These are phyloP conservation scores for Rheum nobile DNA, from an alignment of 148 eudicot species.

Conservation along the genomic window DNA sequence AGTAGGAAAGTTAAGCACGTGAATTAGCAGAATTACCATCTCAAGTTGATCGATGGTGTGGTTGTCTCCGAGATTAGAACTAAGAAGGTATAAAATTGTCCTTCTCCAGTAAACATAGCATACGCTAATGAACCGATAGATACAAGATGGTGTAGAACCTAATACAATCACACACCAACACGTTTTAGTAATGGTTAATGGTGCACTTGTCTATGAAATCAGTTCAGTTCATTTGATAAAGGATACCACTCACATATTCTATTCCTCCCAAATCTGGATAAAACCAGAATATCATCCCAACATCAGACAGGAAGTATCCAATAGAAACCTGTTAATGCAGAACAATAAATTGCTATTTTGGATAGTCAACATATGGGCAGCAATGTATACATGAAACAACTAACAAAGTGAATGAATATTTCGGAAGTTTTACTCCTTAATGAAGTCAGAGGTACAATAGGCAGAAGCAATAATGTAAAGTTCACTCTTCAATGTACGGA, in stretches of 20 bases:
- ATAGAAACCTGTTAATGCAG: constrained; percentile 54
- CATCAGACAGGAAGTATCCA: constrained; percentile 85
- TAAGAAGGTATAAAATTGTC: constrained; percentile 58
- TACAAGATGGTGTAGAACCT: constrained; percentile 81
- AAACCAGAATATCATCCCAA: constrained; percentile 77
- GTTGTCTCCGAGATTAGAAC: constrained; percentile 82
- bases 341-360: background rate
- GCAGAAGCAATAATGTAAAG: background rate
- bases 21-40: constrained; percentile 50
- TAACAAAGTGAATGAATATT: background rate
- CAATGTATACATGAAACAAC: background rate
- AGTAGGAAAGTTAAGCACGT: background rate
- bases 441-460: background rate
- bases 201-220: background rate
- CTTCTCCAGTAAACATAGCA: constrained; percentile 57
- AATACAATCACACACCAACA: constrained; percentile 14
- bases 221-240: background rate
- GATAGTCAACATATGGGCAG: background rate
- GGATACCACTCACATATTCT: constrained; percentile 68
- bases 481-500: background rate
- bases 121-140: constrained; percentile 54
- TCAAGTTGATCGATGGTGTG: constrained; percentile 81
- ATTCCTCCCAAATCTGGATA: constrained; percentile 84
- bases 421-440: background rate
- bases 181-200: background rate